These are phyloP conservation scores for Jacaranda copaia DNA, from an alignment of 257 asterid species.

Conservation along the genomic window DNA sequence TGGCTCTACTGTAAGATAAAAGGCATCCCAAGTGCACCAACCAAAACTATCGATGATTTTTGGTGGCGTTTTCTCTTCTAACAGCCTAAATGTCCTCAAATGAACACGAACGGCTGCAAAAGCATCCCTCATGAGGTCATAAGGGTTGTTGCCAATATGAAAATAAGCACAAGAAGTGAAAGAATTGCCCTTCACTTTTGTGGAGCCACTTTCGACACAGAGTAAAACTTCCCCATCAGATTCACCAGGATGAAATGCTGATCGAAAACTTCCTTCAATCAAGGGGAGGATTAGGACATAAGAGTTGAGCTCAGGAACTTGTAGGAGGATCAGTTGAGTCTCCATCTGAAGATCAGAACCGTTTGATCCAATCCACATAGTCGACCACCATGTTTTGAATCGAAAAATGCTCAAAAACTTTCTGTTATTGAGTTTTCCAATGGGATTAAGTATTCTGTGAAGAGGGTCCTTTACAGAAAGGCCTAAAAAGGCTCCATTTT, in stretches of 20 bases:
- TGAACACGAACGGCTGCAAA: conserved; percentile 41
- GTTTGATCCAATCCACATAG: conserved; percentile 53
- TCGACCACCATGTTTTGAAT: conserved; percentile 64
- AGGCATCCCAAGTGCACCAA: conserved; percentile 66
- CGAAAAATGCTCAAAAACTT: conserved; percentile 53
- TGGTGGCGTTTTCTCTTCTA: conserved; percentile 50
- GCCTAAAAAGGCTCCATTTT: conserved; percentile 50
- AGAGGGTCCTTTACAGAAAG: conserved; percentile 39
- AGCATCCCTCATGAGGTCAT: conserved; percentile 47
- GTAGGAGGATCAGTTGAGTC: conserved; percentile 46
- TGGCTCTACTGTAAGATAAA: conserved; percentile 54
- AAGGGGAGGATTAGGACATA: conserved; percentile 48
- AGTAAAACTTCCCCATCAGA: conserved; percentile 30
- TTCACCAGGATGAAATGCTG: conserved; percentile 49
- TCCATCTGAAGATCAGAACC: conserved; percentile 54
- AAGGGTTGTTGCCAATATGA: conserved; percentile 51
- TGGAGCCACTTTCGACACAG: conserved; percentile 56
- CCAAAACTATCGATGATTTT: conserved; percentile 45
- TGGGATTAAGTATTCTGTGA: conserved; percentile 45
- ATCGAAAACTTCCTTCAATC: conserved; percentile 46
- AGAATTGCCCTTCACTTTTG: conserved; percentile 38
- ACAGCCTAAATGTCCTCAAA: conserved; percentile 45
- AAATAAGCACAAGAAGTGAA: conserved; percentile 42
- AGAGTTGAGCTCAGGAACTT: conserved; percentile 44
- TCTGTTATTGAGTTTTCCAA: conserved; percentile 44